Base-by-base conservation (phyloP, 257 asterid genomes). In the Verbena officinalis region DNA sequence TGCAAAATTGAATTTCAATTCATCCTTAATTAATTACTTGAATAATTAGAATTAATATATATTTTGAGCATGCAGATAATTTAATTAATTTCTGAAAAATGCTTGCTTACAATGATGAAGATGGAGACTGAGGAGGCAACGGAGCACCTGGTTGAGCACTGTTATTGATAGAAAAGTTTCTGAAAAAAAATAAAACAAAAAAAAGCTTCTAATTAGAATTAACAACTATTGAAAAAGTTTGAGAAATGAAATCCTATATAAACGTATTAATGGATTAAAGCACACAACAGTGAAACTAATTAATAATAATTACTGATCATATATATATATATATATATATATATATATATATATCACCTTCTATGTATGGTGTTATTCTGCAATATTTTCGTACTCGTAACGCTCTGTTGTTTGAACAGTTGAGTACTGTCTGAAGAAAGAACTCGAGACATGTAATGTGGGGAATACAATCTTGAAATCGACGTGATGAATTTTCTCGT, bases 111-210 rank as follows among this genome's bases (percentile, higher is more conserved):
- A 14, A 27, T 7, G 75, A 67, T 27, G 73, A 69, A 48, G 84
- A 48, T 20, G 87, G 76, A 59, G 77, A 78, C 17, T 59, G 67
- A 44, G 84, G 62, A 39, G 87, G 82, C 73, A 64, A 59, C 56
- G 87, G 87, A 49, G 82, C 68, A 66, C 66, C 71, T 14, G 71
- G 66, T 73, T 63, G 67, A 75, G 31, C 45, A 38, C 52, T 38
- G n/a, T 45, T 69, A 31, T 71, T 2, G 43, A 50, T 69, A 19
- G 81, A 78, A 59, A 73, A 75, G 0, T 78, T 67, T 55, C 87
- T 81, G 65, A 16, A 59, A n/a, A 36, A 46, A 22, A 19, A 7
- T 36, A 12, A 30, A 6, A 16, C 12, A n/a, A 27, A 2, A 2
- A 27, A 27, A 27, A 2, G 33, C 33, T 2, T 27, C 33, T 27